Conservation (phyloP, 2,329 filamentous ascomycete species). For the Fusarium equiseti region DNA sequence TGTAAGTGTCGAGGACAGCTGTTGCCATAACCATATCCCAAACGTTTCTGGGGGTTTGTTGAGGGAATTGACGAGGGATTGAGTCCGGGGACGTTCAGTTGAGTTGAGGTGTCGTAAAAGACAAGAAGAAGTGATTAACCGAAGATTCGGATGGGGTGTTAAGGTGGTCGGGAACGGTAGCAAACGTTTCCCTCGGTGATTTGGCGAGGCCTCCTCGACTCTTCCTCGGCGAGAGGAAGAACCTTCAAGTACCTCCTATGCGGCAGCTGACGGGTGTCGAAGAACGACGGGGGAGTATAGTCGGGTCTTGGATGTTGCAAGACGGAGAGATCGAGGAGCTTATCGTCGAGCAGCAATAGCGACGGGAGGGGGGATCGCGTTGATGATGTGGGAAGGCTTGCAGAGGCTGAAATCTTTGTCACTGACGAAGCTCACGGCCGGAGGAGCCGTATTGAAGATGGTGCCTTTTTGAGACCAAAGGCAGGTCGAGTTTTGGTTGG, state of each 20-base stretch:
- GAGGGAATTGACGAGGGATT: slow-evolving; percentile 30
- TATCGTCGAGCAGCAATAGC: slow-evolving; percentile 62
- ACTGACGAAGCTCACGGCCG: slow-evolving; percentile 71
- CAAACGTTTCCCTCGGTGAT: slow-evolving; percentile 89
- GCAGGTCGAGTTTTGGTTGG: slow-evolving; percentile 53
- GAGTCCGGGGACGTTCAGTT: slow-evolving; percentile 1
- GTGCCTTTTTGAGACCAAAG: slow-evolving; percentile 79
- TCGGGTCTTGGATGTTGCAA: slow-evolving; percentile 63
- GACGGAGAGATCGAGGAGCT: slow-evolving; percentile 63
- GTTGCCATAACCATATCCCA: slow-evolving; percentile 76
- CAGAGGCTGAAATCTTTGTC: slow-evolving; percentile 78
- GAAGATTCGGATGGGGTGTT: slow-evolving; percentile 66
- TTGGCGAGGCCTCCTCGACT: slow-evolving; percentile 98
- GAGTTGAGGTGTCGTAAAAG: background rate
- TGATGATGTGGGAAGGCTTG: slow-evolving; percentile 75
- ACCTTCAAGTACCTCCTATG: slow-evolving; percentile 98
- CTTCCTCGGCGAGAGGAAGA: slow-evolving; percentile 99
- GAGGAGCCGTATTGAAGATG: slow-evolving; percentile 69
- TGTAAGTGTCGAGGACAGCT: slow-evolving; percentile 67
- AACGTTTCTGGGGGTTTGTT: slow-evolving; percentile 43
- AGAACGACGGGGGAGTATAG: slow-evolving; percentile 64
- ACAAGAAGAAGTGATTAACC: slow-evolving; percentile 20
- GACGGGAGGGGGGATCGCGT: slow-evolving; percentile 70
- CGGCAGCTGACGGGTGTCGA: slow-evolving; percentile 89
- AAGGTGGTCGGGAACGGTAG: slow-evolving; percentile 96